phyloP scores from a whole-genome alignment of 2,329 filamentous ascomycete genomes.

The Rhytidhysteron rufulum region DNA sequence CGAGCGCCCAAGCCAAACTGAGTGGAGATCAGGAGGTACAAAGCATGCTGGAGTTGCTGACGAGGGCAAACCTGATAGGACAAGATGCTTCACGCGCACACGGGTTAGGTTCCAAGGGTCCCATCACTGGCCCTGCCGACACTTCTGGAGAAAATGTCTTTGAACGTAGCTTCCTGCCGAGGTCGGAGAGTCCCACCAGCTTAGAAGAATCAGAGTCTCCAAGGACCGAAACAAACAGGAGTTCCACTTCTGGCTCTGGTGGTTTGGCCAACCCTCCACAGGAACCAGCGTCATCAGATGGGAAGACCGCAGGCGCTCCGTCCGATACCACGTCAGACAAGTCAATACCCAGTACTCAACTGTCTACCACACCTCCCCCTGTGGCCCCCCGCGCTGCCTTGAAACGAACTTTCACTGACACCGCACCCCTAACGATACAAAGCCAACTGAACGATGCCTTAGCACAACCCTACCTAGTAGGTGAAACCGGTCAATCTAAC shows the following conservation, averaged over 20 bases:
- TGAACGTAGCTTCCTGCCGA: conserved; percentile 69
- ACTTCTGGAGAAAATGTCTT: conserved; percentile 75
- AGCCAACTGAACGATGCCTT: conserved; percentile 81
- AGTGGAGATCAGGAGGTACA: conserved; percentile 83
- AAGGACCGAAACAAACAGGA: conserved; percentile 13
- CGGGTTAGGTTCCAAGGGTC: conserved; percentile 52
- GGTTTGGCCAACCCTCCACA: neutral
- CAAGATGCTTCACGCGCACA: conserved; percentile 57
- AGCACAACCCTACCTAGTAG: conserved; percentile 73
- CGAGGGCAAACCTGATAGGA: conserved; percentile 74
- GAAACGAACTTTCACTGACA: conserved; percentile 86
- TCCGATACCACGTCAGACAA: conserved; percentile 21
- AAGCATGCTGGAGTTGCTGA: conserved; percentile 83
- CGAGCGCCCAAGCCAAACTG: conserved; percentile 76
- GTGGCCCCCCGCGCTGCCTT: conserved; percentile 56
- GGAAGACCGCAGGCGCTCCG: neutral
- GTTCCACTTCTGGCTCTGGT: conserved; percentile 4
- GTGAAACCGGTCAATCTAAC: conserved; percentile 42
- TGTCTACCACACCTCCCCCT: conserved; percentile 16
- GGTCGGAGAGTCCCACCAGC: conserved; percentile 43
- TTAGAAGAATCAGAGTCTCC: conserved; percentile 12
- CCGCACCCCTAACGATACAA: conserved; percentile 69
- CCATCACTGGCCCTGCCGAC: conserved; percentile 76
- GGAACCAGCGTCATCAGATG: neutral
- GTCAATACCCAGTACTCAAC: conserved; percentile 16